Base-by-base conservation (phyloP, 768 basidiomycete species). In the Boletus rubropictus region DNA sequence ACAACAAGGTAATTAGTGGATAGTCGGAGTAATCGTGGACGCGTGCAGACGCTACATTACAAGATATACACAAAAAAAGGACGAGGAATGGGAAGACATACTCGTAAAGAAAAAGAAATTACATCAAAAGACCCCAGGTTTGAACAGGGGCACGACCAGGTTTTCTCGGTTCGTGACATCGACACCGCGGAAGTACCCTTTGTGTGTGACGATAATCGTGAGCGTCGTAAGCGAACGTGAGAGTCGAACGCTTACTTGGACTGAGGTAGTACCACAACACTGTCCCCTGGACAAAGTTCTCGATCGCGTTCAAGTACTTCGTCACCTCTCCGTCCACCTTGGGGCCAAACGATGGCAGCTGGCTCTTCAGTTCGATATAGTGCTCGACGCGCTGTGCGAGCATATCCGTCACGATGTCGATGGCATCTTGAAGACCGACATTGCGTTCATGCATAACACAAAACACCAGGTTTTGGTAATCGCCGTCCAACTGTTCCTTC, bases 201-300 rank as follows among this genome's bases (percentile, higher is more conserved):
- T 31, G 29, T 15, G 40, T 22, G 24, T 17, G 33, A 17, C n/a
- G n/a, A n/a, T 18, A 24, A 24, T 3, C 8, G 39, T 66, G 35
- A 61, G 53, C 47, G 9, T 47, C 49, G 24, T 8, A 25, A 40
- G 45, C 18, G 33, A 44, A 18, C 18, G 45, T 25, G 34, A 21
- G 41, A 37, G 15, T 11, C n/a, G 12, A 27, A 24, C 3, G 24
- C 69, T 56, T 51, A 70, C 69, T 64, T 25, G 69, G 69, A 48
- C 68, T 69, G 14, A 69, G 59, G 36, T 70, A 71, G 49, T 70
- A 70, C 69, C 69, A 70, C 44, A 70, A 31, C 14, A 71, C 67
- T 9, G 69, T 70, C 15, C 69, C 69, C 41, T 70, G 69, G 1
- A 64, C 63, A 36, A 71, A 70, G 49, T 69, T 68, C 44, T 70